These are phyloP conservation scores for Acanthamoeba culbertsoni DNA, from an alignment of 208 protist genomes.

Conservation along the genomic window DNA sequence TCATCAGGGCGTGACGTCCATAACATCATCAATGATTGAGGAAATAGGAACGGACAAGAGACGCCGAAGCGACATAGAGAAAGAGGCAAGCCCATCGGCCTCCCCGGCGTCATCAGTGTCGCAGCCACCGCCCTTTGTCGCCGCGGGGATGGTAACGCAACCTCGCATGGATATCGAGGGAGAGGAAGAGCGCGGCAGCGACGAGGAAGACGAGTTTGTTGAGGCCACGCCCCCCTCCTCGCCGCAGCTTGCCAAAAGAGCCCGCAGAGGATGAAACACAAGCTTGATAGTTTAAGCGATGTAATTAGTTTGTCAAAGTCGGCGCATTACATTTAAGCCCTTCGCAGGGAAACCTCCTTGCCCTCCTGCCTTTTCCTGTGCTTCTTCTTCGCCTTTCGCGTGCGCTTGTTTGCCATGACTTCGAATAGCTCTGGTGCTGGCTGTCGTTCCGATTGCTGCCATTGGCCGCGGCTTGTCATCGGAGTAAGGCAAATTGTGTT, in stretches of 20 bases:
- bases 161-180: not conserved
- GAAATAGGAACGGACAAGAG: not conserved
- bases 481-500: too few relatives aligned
- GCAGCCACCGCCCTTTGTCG: not conserved
- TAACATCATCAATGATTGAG: not conserved
- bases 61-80: not conserved
- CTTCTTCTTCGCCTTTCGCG: not conserved
- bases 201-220: not conserved
- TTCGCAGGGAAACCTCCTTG: not conserved
- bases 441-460: too few relatives aligned
- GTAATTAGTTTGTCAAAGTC: too few relatives aligned
- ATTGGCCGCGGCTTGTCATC: too few relatives aligned
- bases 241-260: too few relatives aligned
- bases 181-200: not conserved
- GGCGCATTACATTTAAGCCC: too few relatives aligned
- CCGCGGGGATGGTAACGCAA: not conserved
- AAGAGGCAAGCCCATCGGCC: not conserved
- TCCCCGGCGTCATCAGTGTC: too few relatives aligned
- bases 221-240: not conserved
- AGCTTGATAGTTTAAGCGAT: too few relatives aligned
- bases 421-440: too few relatives aligned
- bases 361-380: not conserved
- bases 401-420: not conserved
- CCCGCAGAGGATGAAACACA: too few relatives aligned
- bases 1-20: not conserved